Evolutionary conservation across 2,329 filamentous ascomycete genomes (phyloP), one percentile per base, ranked within the genome.

Genomic region (Penicillium hesseltinei): DNA sequence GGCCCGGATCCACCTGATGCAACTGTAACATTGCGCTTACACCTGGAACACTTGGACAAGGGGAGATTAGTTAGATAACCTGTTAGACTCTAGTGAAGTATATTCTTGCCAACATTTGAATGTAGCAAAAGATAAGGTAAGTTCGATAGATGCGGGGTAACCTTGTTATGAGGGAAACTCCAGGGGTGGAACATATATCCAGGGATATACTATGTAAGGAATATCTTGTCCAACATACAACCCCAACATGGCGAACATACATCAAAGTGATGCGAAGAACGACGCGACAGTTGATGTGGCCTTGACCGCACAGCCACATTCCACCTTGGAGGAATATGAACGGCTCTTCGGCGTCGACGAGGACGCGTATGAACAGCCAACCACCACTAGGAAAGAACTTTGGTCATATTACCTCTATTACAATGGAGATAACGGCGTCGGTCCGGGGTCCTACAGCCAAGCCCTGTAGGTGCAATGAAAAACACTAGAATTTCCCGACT

Each of bases 341-440:
- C 68, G 66, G 39, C 60, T 78, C 3, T 77, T 77, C 45, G 70
- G 71, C 4, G 66, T 71, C 3, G 71, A 74, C 48, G 73, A 74
- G 53, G 68, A 73, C 52, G 62, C 68, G 2, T 71, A 70, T 54
- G 66, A 71, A 8, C 73, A 76, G 49, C 75, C 75, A 8, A 75
- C 74, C 17, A 78, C 75, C 5, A 75, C 73, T 3, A 69, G 70
- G 19, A 74, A 68, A 57, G 76, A 78, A 51, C 60, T 78, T 4
- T 78, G 74, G 75, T 73, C 75, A 6, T 78, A 78, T 49, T 78
- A 78, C 57, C 71, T 77, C 13, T 78, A 78, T 56, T 78, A 75
- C 57, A 77, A 77, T 54, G 76, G 76, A 65, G 72, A 78, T 51
- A 78, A 77, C 62, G 75, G 76, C 4, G 75, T 78, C 35, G 76